Percentiles rank a stretch among this genome's conserved stretches.
Conservation (phyloP, 2,329 filamentous ascomycete species). For the Rhytidhysteron rufulum region DNA sequence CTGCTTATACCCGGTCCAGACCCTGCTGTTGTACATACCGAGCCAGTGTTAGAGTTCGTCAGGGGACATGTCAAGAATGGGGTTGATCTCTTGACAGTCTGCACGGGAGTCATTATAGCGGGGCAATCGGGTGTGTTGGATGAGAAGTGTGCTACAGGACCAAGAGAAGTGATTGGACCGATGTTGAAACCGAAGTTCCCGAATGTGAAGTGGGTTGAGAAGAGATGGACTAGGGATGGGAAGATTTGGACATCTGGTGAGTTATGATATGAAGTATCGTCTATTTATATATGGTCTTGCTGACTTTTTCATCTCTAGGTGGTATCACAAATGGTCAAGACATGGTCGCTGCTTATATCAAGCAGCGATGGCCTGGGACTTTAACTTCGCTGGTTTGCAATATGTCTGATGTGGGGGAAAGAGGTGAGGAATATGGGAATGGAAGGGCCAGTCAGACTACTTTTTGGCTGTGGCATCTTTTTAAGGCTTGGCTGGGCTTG, state of each 20-base stretch:
- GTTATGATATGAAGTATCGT: conserved; percentile 1
- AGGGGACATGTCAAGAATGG: conserved; percentile 24
- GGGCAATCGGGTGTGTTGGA: conserved; percentile 15
- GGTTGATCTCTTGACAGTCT: conserved; percentile 15
- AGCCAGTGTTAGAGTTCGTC: conserved; percentile 28
- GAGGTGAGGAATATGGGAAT: conserved; percentile 20
- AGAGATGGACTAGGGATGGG: conserved; percentile 12
- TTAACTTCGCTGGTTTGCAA: conserved; percentile 30
- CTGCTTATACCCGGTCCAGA: conserved; percentile 37
- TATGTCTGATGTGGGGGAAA: conserved; percentile 31
- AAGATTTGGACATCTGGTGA: conserved; percentile 16
- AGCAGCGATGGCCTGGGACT: conserved; percentile 14
- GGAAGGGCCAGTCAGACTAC: not conserved
- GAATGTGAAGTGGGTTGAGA: conserved; percentile 13
- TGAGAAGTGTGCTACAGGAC: conserved; percentile 13
- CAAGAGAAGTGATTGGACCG: conserved; percentile 7
- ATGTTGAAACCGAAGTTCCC: conserved; percentile 11
- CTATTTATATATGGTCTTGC: not conserved
- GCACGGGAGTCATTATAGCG: conserved; percentile 14
- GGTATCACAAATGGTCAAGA: conserved; percentile 21
- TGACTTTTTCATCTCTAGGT: conserved; percentile 5
- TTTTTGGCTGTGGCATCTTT: conserved; percentile 3
- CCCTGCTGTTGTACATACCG: conserved; percentile 21
- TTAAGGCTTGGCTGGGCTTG: conserved; percentile 1
- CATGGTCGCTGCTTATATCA: conserved; percentile 14